These are phyloP conservation scores for Leccinum imitatum DNA, from an alignment of 768 basidiomycete species.

Conservation along the genomic window DNA sequence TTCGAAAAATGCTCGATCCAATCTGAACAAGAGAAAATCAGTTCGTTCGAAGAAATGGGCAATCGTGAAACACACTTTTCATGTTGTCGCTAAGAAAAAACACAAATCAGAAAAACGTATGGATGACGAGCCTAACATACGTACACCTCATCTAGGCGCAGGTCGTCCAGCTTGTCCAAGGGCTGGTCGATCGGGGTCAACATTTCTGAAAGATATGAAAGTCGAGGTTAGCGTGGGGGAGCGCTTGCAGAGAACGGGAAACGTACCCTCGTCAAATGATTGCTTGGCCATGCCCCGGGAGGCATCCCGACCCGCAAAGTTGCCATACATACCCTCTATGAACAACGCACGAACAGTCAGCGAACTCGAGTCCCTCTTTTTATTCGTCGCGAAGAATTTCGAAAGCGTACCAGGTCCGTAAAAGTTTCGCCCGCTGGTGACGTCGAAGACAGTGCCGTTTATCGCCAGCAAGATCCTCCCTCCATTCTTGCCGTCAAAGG, in stretches of 20 bases:
- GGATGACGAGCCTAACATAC: slow-evolving; percentile 28
- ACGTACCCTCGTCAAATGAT: slow-evolving; percentile 86
- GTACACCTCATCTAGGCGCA: slow-evolving; percentile 80
- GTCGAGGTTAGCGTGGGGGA: no score
- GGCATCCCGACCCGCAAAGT: slow-evolving; percentile 96
- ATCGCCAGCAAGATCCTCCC: slow-evolving; percentile 86
- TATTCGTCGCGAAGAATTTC: background rate
- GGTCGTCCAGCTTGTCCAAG: slow-evolving; percentile 78
- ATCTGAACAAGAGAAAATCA: slow-evolving; percentile 41
- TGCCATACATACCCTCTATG: slow-evolving; percentile 92
- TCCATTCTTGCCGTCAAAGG: slow-evolving; percentile 62
- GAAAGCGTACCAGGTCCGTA: slow-evolving; percentile 83
- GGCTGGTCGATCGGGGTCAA: slow-evolving; percentile 85
- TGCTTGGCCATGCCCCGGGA: slow-evolving; percentile 98
- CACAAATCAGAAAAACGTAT: background rate
- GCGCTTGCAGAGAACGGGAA: no score
- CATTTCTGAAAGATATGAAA: slow-evolving; percentile 61
- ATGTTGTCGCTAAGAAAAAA: slow-evolving; percentile 76
- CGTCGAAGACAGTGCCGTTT: slow-evolving; percentile 88
- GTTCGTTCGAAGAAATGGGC: background rate
- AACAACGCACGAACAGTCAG: slow-evolving; percentile 1
- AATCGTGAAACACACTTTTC: slow-evolving; percentile 52
- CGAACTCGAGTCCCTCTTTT: no score
- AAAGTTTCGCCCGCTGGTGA: slow-evolving; percentile 84
- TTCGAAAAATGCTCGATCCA: slow-evolving; percentile 94